Evolutionary conservation across 108 stramenopile genomes (phyloP).

Genomic region (Heterococcus sp.): DNA sequence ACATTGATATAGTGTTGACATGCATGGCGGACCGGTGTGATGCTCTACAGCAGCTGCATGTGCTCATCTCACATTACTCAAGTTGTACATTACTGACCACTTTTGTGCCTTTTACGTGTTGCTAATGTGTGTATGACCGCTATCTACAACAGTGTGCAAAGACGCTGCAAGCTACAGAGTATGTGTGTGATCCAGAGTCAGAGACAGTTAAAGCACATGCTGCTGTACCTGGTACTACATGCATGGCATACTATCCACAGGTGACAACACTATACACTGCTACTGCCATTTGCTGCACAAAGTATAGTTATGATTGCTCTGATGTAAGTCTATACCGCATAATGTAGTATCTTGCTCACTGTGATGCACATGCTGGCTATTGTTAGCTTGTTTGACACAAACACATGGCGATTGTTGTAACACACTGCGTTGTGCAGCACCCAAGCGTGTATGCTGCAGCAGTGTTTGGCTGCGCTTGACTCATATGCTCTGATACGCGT

Average conservation of each 20-base stretch:
- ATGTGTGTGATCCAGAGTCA: conserved; percentile 31
- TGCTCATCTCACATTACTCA: not conserved
- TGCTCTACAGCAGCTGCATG: not conserved
- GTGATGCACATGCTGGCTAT: too few species aligned
- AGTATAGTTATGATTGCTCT: not conserved
- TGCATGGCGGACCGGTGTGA: not conserved
- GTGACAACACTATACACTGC: not conserved
- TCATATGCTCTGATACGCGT: too few species aligned
- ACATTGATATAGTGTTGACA: not conserved
- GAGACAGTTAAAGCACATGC: not conserved
- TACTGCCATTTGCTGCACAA: not conserved
- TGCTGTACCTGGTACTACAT: not conserved
- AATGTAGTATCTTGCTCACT: too few species aligned
- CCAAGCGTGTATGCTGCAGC: too few species aligned
- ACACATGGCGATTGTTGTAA: too few species aligned
- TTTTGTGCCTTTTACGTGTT: not conserved
- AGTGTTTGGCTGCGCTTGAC: too few species aligned
- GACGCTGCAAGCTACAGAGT: too few species aligned
- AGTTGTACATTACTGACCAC: not conserved
- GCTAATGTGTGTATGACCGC: too few species aligned
- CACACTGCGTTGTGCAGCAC: too few species aligned
- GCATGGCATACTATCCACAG: not conserved
- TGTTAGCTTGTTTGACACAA: too few species aligned
- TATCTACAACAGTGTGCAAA: too few species aligned
- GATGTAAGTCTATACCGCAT: too few species aligned